These are phyloP conservation scores for Neopestalotiopsis sp. DNA, from an alignment of 2,329 filamentous ascomycete species.

Conservation along the genomic window DNA sequence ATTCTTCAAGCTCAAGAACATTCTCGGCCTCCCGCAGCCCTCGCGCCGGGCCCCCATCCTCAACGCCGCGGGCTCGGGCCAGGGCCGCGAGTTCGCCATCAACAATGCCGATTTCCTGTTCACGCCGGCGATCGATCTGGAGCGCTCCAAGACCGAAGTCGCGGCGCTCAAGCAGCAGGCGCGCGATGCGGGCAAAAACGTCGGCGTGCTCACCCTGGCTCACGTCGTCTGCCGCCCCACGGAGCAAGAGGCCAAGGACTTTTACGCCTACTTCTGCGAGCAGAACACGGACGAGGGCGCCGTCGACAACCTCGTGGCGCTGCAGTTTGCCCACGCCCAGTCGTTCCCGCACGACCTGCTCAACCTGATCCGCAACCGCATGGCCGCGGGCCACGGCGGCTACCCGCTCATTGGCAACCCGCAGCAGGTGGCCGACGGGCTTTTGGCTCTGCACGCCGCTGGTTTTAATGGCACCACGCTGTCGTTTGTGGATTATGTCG, in stretches of 20 bases:
- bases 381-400: conserved; percentile 8
- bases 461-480: conserved; percentile 7
- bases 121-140: conserved; percentile 11
- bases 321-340: conserved; percentile 14
- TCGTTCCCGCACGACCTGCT: conserved; percentile 13
- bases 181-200: not conserved
- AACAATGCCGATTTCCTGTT: conserved; percentile 11
- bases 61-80: conserved; percentile 16
- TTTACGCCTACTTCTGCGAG: conserved; percentile 5
- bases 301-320: conserved; percentile 12
- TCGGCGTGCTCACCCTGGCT: conserved; percentile 5
- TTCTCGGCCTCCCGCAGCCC: conserved; percentile 2
- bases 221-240: conserved; percentile 11
- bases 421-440: conserved; percentile 11
- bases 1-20: conserved; percentile 11
- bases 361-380: conserved; percentile 6
- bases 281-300: conserved; percentile 12
- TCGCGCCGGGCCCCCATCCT: conserved; percentile 10
- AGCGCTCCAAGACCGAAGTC: conserved; percentile 6
- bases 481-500: conserved; percentile 11
- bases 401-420: conserved; percentile 2
- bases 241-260: conserved; percentile 11
- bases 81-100: conserved; percentile 12
- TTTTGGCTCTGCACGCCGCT: not conserved
- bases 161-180: conserved; percentile 13